Base-by-base conservation (phyloP, 2,329 filamentous ascomycete genomes). In the Geoglossum cookeanum region DNA sequence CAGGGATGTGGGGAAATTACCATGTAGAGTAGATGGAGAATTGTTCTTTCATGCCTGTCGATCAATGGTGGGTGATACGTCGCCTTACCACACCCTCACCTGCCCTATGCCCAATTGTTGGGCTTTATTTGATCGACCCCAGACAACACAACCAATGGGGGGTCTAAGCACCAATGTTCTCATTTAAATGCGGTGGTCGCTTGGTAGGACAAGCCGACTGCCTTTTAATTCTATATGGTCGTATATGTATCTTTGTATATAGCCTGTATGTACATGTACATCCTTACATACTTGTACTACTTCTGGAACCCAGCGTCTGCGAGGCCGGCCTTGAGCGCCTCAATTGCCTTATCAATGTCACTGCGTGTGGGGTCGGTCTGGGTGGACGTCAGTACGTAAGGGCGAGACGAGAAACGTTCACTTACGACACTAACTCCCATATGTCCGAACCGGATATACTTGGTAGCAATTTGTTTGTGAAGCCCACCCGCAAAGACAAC, bases 401-500 rank as follows among this genome's bases (percentile, higher is more conserved):
- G 37, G 55, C 62, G 55, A 63, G 56, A 51, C 27, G n/a, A 58
- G 54, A 49, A 17, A 59, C 3, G 42, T 33, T 49, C 56, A 76
- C 80, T 72, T 72, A 83, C 80, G 63, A 90, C 85, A 67, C 85
- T 92, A 61, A 97, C 87, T 63, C 92, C 92, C 92, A 98, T 98
- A 70, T 97, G 92, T 48, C 92, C 92, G 66, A 98, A 92, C 32
- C 92, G 82, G 63, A 98, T 86, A 70, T 98, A 98, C 74, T 87
- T 92, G 61, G 85, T 75, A 2, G 87, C 90, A 69, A 95, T 94
- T 69, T 94, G 87, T 78, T 92, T 95, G 76, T 98, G 92, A 64
- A 98, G 78, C 60, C 92, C 92, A 59, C 89, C 92, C 29, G 92
- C 92, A 68, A 97, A 97, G 59, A 98, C 80, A 45, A 98, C 86